Evolutionary conservation across 2,329 filamentous ascomycete species (phyloP).

Genomic region (Trichoderma koningii): DNA sequence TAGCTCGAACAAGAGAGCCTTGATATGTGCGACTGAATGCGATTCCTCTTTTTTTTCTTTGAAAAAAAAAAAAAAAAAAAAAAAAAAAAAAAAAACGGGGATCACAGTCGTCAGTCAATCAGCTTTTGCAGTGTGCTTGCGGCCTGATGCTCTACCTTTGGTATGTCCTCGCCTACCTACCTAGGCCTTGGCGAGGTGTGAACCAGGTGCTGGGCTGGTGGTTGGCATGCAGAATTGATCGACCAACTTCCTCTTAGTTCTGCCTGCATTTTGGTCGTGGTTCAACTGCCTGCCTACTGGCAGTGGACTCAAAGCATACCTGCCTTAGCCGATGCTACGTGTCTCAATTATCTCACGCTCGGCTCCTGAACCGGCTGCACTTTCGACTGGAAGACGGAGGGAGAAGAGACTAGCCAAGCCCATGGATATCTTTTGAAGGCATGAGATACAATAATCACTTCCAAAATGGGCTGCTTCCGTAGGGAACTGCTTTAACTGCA

Average conservation of each 20-base stretch:
- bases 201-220: too few species aligned
- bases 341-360: neutral
- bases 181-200: neutral
- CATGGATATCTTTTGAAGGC: neutral
- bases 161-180: neutral
- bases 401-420: neutral
- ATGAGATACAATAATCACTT: too few species aligned
- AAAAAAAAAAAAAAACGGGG: too few species aligned
- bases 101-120: neutral
- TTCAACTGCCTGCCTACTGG: neutral
- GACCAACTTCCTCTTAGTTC: slow-evolving; percentile 9
- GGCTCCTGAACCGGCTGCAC: neutral
- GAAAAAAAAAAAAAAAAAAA: too few species aligned
- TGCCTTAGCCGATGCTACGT: slow-evolving; percentile 19
- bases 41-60: too few species aligned
- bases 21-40: neutral
- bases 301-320: neutral
- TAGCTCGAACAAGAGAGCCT: neutral
- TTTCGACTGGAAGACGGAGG: neutral
- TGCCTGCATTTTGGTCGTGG: neutral
- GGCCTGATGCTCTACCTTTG: neutral
- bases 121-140: neutral
- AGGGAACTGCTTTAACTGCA: too few species aligned
- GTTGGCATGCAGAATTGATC: neutral
- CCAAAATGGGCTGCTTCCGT: too few species aligned